These are phyloP conservation scores for Saraca asoca DNA, from an alignment of 331 rosid genomes.

Conservation along the genomic window DNA sequence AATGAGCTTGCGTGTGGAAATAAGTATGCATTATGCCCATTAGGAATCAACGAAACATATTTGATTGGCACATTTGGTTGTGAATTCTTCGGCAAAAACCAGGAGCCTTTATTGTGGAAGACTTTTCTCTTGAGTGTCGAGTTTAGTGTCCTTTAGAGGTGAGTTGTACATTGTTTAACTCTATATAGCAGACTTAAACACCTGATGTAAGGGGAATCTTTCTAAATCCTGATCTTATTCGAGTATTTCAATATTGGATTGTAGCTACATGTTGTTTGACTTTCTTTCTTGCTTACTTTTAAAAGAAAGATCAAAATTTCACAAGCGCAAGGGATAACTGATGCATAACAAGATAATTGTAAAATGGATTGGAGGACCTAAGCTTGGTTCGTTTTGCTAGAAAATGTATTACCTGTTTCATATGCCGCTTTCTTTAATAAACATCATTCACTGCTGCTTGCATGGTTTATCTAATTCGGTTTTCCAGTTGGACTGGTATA, in stretches of 20 bases:
- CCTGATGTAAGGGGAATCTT: constrained; percentile 36
- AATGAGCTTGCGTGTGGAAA: constrained; percentile 49
- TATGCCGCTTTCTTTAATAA: not conserved
- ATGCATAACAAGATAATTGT: not conserved
- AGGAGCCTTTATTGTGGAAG: constrained; percentile 42
- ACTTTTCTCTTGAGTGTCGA: constrained; percentile 23
- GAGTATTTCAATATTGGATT: constrained; percentile 12
- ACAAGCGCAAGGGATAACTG: too few relatives aligned
- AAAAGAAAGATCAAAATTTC: not conserved
- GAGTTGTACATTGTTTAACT: constrained; percentile 71
- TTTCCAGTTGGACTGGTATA: not conserved
- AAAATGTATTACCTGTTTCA: constrained; percentile 3
- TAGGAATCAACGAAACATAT: constrained; percentile 32
- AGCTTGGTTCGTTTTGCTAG: constrained; percentile 14
- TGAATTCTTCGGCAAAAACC: constrained; percentile 39
- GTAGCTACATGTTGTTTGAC: not conserved
- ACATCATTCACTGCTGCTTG: constrained; percentile 2
- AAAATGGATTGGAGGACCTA: not conserved
- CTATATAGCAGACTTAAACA: constrained; percentile 45
- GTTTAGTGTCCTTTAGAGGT: constrained; percentile 37
- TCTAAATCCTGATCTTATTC: constrained; percentile 47
- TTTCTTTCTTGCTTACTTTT: constrained; percentile 8
- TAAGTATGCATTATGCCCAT: constrained; percentile 21
- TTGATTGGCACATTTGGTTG: constrained; percentile 42
- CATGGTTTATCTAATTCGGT: not conserved